These are phyloP conservation scores for Hirschfeldia incana DNA, from an alignment of 345 rosid genomes.

Conservation along the genomic window DNA sequence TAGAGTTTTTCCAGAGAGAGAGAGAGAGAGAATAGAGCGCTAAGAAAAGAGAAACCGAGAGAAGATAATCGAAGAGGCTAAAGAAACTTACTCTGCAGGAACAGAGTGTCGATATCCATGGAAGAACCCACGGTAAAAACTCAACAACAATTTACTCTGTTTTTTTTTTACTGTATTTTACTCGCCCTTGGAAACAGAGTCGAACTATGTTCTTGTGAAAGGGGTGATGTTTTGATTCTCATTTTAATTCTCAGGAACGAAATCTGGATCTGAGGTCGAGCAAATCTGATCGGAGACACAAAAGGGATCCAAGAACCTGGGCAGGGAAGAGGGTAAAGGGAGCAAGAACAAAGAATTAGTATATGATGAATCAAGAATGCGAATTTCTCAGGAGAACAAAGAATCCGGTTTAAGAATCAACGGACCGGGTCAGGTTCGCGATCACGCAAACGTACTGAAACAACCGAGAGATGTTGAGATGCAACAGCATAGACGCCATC, in stretches of 20 bases:
- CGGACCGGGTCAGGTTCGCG: not conserved
- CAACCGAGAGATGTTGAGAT: not conserved
- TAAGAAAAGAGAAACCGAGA: not conserved
- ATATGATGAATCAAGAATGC: not conserved
- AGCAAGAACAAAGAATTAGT: not conserved
- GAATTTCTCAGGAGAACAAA: not conserved
- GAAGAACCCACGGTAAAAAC: not conserved
- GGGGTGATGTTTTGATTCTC: not conserved
- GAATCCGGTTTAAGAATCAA: not conserved
- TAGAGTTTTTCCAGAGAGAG: not conserved
- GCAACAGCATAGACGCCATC: not conserved
- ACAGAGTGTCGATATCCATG: not conserved
- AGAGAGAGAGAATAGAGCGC: not conserved
- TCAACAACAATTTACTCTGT: not conserved
- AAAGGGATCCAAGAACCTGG: not conserved
- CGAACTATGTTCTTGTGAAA: not conserved
- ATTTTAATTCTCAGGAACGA: not conserved
- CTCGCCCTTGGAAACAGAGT: not conserved
- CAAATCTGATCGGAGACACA: not conserved
- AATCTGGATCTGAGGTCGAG: not conserved
- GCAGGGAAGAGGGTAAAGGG: not conserved
- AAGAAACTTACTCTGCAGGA: not conserved
- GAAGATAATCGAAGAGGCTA: not conserved
- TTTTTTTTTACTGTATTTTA: too few relatives aligned
- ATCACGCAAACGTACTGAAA: not conserved